Percentiles rank a stretch among this genome's conserved stretches.
These are phyloP conservation scores for Pisolithus marmoratus DNA, from an alignment of 768 basidiomycete genomes.

Conservation along the genomic window DNA sequence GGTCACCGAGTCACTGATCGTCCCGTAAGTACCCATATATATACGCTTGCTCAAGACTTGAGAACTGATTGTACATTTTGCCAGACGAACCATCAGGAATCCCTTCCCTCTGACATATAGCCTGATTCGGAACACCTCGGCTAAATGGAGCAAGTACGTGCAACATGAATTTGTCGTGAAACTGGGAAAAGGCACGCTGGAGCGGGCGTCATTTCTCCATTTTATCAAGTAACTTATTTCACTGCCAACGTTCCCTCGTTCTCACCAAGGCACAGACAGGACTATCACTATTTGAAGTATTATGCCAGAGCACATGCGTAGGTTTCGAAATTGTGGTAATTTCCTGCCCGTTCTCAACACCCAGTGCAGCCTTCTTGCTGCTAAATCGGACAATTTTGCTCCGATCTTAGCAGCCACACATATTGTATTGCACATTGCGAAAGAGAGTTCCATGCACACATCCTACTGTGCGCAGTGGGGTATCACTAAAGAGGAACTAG, in stretches of 20 bases:
- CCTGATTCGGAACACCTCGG: slow-evolving; percentile 52
- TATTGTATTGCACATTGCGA: slow-evolving; percentile 57
- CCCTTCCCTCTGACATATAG: slow-evolving; percentile 65
- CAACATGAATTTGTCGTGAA: slow-evolving; percentile 80
- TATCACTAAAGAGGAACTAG: slow-evolving; percentile 54
- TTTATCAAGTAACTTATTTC: slow-evolving; percentile 65
- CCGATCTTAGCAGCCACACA: slow-evolving; percentile 58
- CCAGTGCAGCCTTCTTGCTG: slow-evolving; percentile 56
- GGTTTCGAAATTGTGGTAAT: slow-evolving; percentile 10
- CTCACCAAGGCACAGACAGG: slow-evolving; percentile 48
- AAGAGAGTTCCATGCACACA: slow-evolving; percentile 70
- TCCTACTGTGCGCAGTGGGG: slow-evolving; percentile 68
- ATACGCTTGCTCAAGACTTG: not conserved
- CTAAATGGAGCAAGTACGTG: slow-evolving; percentile 69
- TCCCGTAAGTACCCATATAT: slow-evolving; percentile 44
- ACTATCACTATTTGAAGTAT: slow-evolving; percentile 77
- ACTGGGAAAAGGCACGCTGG: slow-evolving; percentile 68
- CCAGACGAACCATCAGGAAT: slow-evolving; percentile 51
- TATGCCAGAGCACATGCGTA: slow-evolving; percentile 80
- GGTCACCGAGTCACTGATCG: slow-evolving; percentile 41
- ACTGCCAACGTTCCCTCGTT: not conserved
- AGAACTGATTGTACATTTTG: not conserved
- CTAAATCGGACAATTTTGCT: slow-evolving; percentile 64
- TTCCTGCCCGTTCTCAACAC: not conserved
- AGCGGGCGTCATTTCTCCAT: slow-evolving; percentile 62